Percentiles rank a stretch among this genome's conserved stretches.
Evolutionary conservation across 768 basidiomycete species (phyloP).

Genomic region (Symmetrospora coprosmae): DNA sequence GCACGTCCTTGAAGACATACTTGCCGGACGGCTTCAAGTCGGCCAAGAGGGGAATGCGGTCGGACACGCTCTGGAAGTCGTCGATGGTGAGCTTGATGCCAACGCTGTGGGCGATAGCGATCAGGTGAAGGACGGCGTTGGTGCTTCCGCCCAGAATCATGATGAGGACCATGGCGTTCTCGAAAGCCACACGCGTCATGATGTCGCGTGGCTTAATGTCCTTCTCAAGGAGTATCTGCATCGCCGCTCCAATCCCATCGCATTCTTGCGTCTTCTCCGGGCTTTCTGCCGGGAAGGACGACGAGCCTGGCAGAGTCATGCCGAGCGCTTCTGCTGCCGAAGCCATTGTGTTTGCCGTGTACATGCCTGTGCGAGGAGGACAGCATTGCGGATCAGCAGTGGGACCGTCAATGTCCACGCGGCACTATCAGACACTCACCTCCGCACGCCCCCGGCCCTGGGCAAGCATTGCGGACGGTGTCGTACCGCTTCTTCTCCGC

Average conservation of each 20-base stretch:
- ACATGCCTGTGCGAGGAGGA: slow-evolving; percentile 28
- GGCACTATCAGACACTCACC: slow-evolving; percentile 34
- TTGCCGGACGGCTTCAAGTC: slow-evolving; percentile 94
- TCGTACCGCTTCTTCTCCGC: slow-evolving; percentile 74
- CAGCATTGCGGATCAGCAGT: background rate
- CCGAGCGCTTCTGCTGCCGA: slow-evolving; percentile 87
- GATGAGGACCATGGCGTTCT: slow-evolving; percentile 93
- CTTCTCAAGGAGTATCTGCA: slow-evolving; percentile 73
- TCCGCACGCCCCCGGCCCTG: slow-evolving; percentile 95
- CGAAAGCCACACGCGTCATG: slow-evolving; percentile 91
- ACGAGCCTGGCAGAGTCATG: slow-evolving; percentile 93
- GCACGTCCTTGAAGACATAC: slow-evolving; percentile 96
- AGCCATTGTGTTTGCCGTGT: slow-evolving; percentile 79
- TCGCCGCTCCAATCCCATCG: slow-evolving; percentile 59
- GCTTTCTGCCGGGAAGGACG: slow-evolving; percentile 87
- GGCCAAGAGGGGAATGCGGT: slow-evolving; percentile 82
- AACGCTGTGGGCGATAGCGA: slow-evolving; percentile 91
- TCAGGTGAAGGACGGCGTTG: slow-evolving; percentile 90
- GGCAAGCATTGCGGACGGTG: slow-evolving; percentile 82
- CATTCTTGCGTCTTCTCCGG: slow-evolving; percentile 76
- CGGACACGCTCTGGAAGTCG: slow-evolving; percentile 86
- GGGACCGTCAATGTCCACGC: background rate
- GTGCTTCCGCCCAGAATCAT: slow-evolving; percentile 97
- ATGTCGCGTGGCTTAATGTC: slow-evolving; percentile 88
- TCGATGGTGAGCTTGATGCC: slow-evolving; percentile 76